Evolutionary conservation across 1,139 yeast species (phyloP), one percentile per base, ranked within the genome.

Genomic region (Geotrichum reessii): DNA sequence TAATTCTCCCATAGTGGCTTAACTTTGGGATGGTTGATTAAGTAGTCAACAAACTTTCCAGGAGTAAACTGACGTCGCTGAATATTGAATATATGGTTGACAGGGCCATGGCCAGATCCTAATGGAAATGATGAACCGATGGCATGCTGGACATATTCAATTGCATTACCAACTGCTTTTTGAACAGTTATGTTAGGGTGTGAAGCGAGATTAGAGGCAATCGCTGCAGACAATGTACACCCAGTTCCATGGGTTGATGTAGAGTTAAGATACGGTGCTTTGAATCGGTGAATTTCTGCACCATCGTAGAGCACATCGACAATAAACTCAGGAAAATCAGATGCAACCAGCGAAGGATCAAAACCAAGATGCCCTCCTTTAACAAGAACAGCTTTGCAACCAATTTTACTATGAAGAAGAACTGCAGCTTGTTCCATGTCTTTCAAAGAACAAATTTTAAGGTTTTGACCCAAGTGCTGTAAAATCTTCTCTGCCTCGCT

Each of bases 161-260:
- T 81, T 0, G 86, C 81, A 25, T 79, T 73, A 7, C 77, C 76
- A 7, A 87, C 79, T 0, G 96, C 76, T 3, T 76, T 77, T 1
- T 67, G 63, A 11, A 87, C 66, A 0, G 75, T 47, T 42, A 67
- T 63, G 4, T 33, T 42, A 9, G 48, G 48, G 0, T 83, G 84
- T 50, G 75, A 76, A 1, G 96, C 92, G 52, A 89, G 65, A 65
- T 87, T 84, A 1, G 95, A 83, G 0, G 95, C 86, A 64, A 91
- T 85, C 0, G 96, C 80, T 1, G 96, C 85, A 0, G 96, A 84
- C 55, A 91, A 75, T 0, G 97, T 87, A 71, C 97, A 91, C 0
- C 97, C 97, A 1, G 97, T 89, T 9, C 97, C 97, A 70, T 91
- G 97, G 0, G 91, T 84, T 66, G 84, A 81, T 3, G 73, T 69